These are phyloP conservation scores for Blechomonas ayalai DNA, from an alignment of 208 protist genomes.

Conservation along the genomic window DNA sequence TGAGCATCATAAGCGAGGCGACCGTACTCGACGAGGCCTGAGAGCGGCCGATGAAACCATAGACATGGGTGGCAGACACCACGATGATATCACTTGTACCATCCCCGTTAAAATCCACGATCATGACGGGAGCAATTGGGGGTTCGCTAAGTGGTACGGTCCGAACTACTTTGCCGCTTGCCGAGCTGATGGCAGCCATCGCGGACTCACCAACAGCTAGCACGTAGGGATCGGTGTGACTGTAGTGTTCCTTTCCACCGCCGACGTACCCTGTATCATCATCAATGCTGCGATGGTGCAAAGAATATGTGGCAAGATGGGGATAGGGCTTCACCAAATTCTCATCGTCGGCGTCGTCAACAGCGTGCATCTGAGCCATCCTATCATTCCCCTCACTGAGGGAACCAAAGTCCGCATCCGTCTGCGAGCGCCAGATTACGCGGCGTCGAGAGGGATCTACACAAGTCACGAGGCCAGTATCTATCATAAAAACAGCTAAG, in stretches of 20 bases:
- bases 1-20: conserved; percentile 59
- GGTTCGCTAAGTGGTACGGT: conserved; percentile 37
- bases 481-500: conserved; percentile 76
- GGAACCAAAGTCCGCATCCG: conserved; percentile 41
- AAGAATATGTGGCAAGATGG: conserved; percentile 65
- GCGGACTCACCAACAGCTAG: conserved; percentile 69
- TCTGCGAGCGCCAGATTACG: conserved; percentile 76
- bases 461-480: conserved; percentile 78
- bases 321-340: conserved; percentile 30
- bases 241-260: conserved; percentile 33
- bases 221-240: conserved; percentile 63
- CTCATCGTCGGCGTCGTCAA: conserved; percentile 5
- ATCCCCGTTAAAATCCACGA: conserved; percentile 86
- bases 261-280: conserved; percentile 41
- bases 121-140: conserved; percentile 63
- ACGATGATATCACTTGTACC: conserved; percentile 85
- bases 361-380: background rate
- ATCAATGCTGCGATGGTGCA: conserved; percentile 32
- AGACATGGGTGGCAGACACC: conserved; percentile 44
- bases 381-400: conserved; percentile 21
- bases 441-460: conserved; percentile 64
- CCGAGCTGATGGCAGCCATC: conserved; percentile 49
- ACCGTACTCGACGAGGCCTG: conserved; percentile 66
- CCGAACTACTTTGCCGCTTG: conserved; percentile 54
- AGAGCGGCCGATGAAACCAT: conserved; percentile 55